Evolutionary conservation across 2,329 filamentous ascomycete genomes (phyloP).

Genomic region (Fusarium haematococcum): DNA sequence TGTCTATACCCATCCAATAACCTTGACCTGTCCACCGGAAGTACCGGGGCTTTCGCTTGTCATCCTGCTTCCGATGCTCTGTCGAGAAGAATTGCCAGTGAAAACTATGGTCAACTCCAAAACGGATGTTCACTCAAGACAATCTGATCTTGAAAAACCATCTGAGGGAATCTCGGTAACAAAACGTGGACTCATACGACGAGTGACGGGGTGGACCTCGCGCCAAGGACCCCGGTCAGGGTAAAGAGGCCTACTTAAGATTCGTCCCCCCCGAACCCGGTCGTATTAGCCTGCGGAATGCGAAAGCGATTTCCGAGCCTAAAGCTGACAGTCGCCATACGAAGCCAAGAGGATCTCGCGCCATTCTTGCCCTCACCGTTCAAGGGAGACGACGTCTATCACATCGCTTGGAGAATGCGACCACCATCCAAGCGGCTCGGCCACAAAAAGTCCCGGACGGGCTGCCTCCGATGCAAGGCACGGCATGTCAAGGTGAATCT

Average conservation of each 20-base stretch:
- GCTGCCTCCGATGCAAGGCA: conserved; percentile 30
- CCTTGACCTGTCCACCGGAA: neutral
- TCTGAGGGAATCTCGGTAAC: neutral
- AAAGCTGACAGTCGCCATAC: neutral
- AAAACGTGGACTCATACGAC: neutral
- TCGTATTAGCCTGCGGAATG: conserved; percentile 6
- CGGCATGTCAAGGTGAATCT: conserved; percentile 30
- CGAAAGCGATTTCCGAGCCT: conserved; percentile 17
- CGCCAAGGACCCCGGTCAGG: neutral
- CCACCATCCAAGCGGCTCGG: conserved; percentile 17
- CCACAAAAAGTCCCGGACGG: conserved; percentile 27
- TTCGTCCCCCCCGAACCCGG: conserved; percentile 1
- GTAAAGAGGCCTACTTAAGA: neutral
- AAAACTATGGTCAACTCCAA: neutral
- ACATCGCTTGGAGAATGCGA: neutral
- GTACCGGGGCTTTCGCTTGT: neutral
- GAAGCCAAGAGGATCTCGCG: neutral
- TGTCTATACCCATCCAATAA: neutral
- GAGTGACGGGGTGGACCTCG: neutral
- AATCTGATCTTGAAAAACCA: neutral
- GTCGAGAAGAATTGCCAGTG: neutral
- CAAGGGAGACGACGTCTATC: neutral
- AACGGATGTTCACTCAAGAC: neutral
- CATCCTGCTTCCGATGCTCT: neutral
- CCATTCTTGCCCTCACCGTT: neutral